Conservation (phyloP, 1,139 yeast genomes). For the Yamadazyma kanchanaburiensis region DNA sequence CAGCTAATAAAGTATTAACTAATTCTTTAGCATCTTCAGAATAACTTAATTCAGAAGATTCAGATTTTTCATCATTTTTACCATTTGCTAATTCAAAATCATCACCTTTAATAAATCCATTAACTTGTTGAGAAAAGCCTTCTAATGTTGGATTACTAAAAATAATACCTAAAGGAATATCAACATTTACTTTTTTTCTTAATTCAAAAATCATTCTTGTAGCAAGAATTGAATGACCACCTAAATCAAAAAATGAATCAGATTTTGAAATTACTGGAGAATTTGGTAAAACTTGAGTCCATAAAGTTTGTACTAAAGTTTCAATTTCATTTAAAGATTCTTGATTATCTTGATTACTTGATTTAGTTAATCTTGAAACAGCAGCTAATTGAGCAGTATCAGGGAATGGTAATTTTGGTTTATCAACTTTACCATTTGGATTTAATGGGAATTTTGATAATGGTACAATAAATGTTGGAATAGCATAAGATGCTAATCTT, state of each 20-base stretch:
- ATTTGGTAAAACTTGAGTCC: slow-evolving; percentile 84
- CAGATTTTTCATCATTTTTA: slow-evolving; percentile 13
- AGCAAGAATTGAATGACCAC: slow-evolving; percentile 96
- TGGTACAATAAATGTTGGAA: slow-evolving; percentile 90
- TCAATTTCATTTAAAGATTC: slow-evolving; percentile 55
- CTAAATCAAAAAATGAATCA: slow-evolving; percentile 94
- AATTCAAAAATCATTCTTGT: slow-evolving; percentile 95
- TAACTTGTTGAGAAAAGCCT: slow-evolving; percentile 73
- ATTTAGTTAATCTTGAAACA: slow-evolving; percentile 49
- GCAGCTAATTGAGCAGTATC: slow-evolving; percentile 78
- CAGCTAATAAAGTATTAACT: slow-evolving; percentile 40
- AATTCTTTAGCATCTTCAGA: slow-evolving; percentile 72
- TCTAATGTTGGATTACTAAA: slow-evolving; percentile 86
- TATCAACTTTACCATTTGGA: slow-evolving; percentile 98
- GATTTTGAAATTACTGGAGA: slow-evolving; percentile 74
- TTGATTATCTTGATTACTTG: slow-evolving; percentile 27
- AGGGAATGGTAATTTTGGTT: slow-evolving; percentile 95
- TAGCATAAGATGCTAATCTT: slow-evolving; percentile 88
- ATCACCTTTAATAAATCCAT: slow-evolving; percentile 48
- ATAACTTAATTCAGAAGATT: slow-evolving; percentile 38
- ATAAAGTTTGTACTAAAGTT: slow-evolving; percentile 67
- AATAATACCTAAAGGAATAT: slow-evolving; percentile 84
- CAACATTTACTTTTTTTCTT: slow-evolving; percentile 72
- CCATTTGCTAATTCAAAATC: slow-evolving; percentile 40
- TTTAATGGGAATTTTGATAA: slow-evolving; percentile 83